Evolutionary conservation across 1,139 yeast genomes (phyloP).

Genomic region (Eremothecium sinecaudum): DNA sequence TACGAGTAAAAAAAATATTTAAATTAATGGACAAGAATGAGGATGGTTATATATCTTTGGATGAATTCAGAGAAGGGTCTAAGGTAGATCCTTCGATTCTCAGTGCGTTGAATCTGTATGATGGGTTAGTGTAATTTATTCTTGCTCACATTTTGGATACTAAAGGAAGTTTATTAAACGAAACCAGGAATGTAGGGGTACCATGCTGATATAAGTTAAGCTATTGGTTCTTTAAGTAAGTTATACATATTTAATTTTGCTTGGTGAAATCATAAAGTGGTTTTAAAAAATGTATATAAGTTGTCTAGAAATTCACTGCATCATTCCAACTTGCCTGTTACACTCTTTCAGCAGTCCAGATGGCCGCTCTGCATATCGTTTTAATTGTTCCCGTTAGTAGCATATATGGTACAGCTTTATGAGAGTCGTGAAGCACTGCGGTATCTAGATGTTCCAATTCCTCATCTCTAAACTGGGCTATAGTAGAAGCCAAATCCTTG

Average conservation of each 20-base stretch:
- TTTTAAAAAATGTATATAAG: too few relatives aligned
- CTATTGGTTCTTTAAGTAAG: too few relatives aligned
- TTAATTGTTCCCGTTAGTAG: slow-evolving; percentile 82
- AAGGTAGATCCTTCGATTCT: slow-evolving; percentile 76
- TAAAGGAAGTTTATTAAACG: background rate
- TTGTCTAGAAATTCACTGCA: too few relatives aligned
- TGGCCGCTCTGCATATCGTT: slow-evolving; percentile 74
- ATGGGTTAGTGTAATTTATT: slow-evolving; percentile 56
- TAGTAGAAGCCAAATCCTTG: slow-evolving; percentile 46
- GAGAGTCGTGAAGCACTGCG: slow-evolving; percentile 85
- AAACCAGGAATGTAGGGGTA: background rate
- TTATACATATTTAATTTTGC: too few relatives aligned
- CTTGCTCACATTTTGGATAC: too few relatives aligned
- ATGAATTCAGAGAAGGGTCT: slow-evolving; percentile 76
- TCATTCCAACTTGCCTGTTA: too few relatives aligned
- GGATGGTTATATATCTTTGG: slow-evolving; percentile 59
- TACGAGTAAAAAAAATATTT: slow-evolving; percentile 76
- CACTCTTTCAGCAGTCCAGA: slow-evolving; percentile 81
- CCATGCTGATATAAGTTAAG: too few relatives aligned
- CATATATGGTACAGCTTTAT: slow-evolving; percentile 86
- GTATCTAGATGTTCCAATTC: slow-evolving; percentile 93
- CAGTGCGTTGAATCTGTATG: slow-evolving; percentile 70
- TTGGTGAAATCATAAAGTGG: too few relatives aligned
- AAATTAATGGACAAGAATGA: slow-evolving; percentile 58
- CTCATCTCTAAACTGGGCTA: slow-evolving; percentile 81